phyloP scores from a whole-genome alignment of 1,284 basidiomycete species.

The Austroboletus novae-zelandiae region DNA sequence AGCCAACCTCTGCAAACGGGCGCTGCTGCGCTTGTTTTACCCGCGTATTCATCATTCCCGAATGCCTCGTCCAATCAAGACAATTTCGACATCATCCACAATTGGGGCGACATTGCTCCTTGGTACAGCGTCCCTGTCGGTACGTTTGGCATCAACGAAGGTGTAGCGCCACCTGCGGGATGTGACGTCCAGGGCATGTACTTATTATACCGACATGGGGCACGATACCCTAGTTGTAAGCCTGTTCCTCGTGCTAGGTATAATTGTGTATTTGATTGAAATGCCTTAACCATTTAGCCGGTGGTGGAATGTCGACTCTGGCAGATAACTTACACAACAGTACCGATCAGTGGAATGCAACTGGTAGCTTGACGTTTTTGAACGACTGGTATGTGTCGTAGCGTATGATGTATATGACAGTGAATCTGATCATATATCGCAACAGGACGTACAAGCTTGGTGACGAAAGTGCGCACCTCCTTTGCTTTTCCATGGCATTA shows the following conservation, averaged over 20 bases:
- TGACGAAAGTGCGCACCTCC: constrained; percentile 56
- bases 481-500: background rate
- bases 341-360: background rate
- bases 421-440: background rate
- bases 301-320: background rate
- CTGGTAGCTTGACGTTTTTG: background rate
- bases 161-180: constrained; percentile 64
- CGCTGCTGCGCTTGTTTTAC: constrained; percentile 62
- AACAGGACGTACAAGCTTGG: constrained; percentile 77
- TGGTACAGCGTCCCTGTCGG: constrained; percentile 76
- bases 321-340: background rate
- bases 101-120: constrained; percentile 83
- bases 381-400: constrained; percentile 57
- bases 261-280: background rate
- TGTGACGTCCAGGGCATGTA: constrained; percentile 75
- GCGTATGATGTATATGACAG: background rate
- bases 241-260: constrained; percentile 3
- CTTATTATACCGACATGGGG: constrained; percentile 77
- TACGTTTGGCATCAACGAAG: constrained; percentile 71
- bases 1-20: constrained; percentile 72
- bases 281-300: background rate
- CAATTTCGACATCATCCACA: constrained; percentile 63
- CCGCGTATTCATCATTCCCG: constrained; percentile 26
- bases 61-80: constrained; percentile 18
- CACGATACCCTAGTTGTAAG: constrained; percentile 74